phyloP scores from a whole-genome alignment of 441 rosid species.

The Erodium chrysanthum region DNA sequence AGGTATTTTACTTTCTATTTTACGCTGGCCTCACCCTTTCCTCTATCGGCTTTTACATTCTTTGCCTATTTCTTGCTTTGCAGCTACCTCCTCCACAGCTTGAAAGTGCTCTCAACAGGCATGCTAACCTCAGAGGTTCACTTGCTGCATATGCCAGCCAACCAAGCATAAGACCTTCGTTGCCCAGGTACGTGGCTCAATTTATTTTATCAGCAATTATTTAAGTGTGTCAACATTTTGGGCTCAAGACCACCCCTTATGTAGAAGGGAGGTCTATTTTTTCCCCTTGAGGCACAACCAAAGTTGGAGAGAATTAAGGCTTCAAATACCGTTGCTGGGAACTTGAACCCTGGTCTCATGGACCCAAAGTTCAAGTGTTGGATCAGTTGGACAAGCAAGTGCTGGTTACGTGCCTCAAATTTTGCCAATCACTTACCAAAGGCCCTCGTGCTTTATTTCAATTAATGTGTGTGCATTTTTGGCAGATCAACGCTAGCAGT shows the following conservation, averaged over 20 bases:
- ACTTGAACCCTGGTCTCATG: too few species aligned
- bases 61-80: constrained; percentile 5
- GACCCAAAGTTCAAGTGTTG: too few species aligned
- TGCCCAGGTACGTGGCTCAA: constrained; percentile 51
- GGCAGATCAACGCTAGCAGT: constrained; percentile 57
- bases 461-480: constrained; percentile 7
- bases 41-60: constrained; percentile 5
- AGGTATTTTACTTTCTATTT: constrained; percentile 9
- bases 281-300: too few species aligned
- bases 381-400: neutral
- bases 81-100: constrained; percentile 87
- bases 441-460: neutral
- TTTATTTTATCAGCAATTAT: too few species aligned
- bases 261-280: too few species aligned
- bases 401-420: constrained; percentile 10
- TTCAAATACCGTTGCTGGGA: too few species aligned
- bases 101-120: constrained; percentile 67
- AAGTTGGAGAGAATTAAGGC: too few species aligned
- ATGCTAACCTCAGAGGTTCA: constrained; percentile 58
- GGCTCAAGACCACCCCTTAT: too few species aligned
- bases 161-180: constrained; percentile 50
- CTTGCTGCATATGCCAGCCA: constrained; percentile 64
- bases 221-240: too few species aligned
- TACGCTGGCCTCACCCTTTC: neutral
- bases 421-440: neutral